phyloP scores from a whole-genome alignment of 2,329 filamentous ascomycete genomes.

The Nemania sp. region DNA sequence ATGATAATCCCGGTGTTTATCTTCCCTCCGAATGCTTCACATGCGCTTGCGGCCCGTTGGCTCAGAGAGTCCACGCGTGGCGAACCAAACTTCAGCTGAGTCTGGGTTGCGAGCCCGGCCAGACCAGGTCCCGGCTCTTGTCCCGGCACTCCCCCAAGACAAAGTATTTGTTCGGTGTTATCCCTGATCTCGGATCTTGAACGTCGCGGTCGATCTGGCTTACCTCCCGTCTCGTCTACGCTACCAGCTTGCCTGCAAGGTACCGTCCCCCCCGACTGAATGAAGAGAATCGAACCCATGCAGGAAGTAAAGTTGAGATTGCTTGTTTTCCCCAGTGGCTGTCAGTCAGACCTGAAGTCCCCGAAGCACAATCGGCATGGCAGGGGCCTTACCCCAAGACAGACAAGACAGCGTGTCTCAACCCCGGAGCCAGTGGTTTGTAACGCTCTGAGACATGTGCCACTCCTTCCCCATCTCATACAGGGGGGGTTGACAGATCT shows the following conservation, averaged over 20 bases:
- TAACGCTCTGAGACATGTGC: conserved; percentile 15
- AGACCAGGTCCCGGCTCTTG: not conserved
- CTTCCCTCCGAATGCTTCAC: conserved; percentile 13
- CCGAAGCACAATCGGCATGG: not conserved
- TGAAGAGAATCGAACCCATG: conserved; percentile 11
- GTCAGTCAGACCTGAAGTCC: not conserved
- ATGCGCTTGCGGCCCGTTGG: not conserved
- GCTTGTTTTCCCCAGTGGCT: not conserved
- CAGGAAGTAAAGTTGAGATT: conserved; percentile 7
- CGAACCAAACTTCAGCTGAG: conserved; percentile 25
- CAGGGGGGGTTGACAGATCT: conserved; percentile 10
- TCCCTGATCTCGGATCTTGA: conserved; percentile 7
- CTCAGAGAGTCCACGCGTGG: conserved; percentile 14
- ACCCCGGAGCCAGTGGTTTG: conserved; percentile 10
- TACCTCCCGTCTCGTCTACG: conserved; percentile 2
- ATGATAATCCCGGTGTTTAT: conserved; percentile 16
- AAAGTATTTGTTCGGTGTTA: conserved; percentile 3
- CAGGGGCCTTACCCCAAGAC: conserved; percentile 10
- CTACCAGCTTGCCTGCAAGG: conserved; percentile 14
- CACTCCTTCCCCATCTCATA: not conserved
- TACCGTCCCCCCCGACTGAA: conserved; percentile 4
- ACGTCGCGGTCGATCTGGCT: conserved; percentile 15
- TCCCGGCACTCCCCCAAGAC: conserved; percentile 10
- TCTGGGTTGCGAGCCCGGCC: conserved; percentile 7
- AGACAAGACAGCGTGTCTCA: conserved; percentile 7